Evolutionary conservation across 2,329 filamentous ascomycete species (phyloP).

Genomic region (Nannizziopsis arthrosporioides): DNA sequence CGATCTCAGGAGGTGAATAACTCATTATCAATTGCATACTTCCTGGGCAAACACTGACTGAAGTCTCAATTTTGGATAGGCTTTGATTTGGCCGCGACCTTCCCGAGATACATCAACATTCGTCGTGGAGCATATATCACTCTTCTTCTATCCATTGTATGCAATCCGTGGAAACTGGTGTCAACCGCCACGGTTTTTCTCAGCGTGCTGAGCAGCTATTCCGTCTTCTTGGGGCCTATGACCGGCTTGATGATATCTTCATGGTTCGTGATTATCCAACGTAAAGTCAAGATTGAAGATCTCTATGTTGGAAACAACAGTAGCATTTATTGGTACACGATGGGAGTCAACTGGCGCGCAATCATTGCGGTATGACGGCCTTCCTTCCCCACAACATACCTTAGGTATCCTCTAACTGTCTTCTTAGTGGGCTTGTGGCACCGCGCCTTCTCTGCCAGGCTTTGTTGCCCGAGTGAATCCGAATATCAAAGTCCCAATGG

Average conservation of each 20-base stretch:
- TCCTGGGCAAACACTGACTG: background rate
- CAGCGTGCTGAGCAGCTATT: slow-evolving; percentile 36
- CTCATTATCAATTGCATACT: background rate
- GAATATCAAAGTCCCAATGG: slow-evolving; percentile 15
- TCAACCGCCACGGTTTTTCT: slow-evolving; percentile 39
- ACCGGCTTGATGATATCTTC: slow-evolving; percentile 25
- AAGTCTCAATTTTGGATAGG: slow-evolving; percentile 23
- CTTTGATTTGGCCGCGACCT: slow-evolving; percentile 45
- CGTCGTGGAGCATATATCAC: slow-evolving; percentile 42
- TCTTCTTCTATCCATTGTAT: slow-evolving; percentile 13
- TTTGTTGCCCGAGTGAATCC: slow-evolving; percentile 23
- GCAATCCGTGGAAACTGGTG: slow-evolving; percentile 42
- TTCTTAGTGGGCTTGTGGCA: slow-evolving; percentile 13
- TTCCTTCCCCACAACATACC: background rate
- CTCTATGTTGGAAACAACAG: slow-evolving; percentile 30
- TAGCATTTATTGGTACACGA: slow-evolving; percentile 34
- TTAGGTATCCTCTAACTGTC: background rate
- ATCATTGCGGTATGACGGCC: slow-evolving; percentile 19
- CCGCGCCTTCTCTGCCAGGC: slow-evolving; percentile 24
- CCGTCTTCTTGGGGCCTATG: slow-evolving; percentile 38
- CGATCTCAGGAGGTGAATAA: slow-evolving; percentile 29
- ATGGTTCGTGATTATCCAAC: slow-evolving; percentile 27
- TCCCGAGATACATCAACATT: slow-evolving; percentile 46
- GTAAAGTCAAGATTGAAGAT: slow-evolving; percentile 34
- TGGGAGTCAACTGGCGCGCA: slow-evolving; percentile 38